A percentile compares a stretch with the other conserved stretches of the same genome.
Conservation (phyloP, 2,329 filamentous ascomycete genomes). For the Xylaria sp. region DNA sequence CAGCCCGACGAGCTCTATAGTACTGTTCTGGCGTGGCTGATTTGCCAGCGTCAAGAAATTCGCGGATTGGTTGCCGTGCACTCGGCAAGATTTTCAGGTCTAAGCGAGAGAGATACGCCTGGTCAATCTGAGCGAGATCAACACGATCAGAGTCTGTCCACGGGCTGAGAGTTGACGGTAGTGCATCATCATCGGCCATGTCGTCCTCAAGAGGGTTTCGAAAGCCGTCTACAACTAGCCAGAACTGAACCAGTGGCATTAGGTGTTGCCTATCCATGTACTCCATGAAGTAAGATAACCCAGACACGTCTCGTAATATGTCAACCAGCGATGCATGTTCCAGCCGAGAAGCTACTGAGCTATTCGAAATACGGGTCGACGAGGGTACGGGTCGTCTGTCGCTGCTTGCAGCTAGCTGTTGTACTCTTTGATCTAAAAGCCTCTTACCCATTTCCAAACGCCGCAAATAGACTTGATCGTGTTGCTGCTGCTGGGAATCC, state of each 20-base stretch:
- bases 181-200: slow-evolving; percentile 74
- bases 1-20: slow-evolving; percentile 80
- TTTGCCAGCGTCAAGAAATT: slow-evolving; percentile 82
- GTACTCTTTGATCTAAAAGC: slow-evolving; percentile 88
- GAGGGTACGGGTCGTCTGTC: slow-evolving; percentile 56
- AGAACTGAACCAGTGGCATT: slow-evolving; percentile 95
- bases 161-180: slow-evolving; percentile 69
- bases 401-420: slow-evolving; percentile 78
- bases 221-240: slow-evolving; percentile 97
- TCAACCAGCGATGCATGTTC: slow-evolving; percentile 83
- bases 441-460: slow-evolving; percentile 92
- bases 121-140: slow-evolving; percentile 91
- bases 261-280: slow-evolving; percentile 94
- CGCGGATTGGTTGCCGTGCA: slow-evolving; percentile 75
- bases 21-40: slow-evolving; percentile 84
- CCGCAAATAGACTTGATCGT: slow-evolving; percentile 87
- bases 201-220: slow-evolving; percentile 91
- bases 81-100: slow-evolving; percentile 81
- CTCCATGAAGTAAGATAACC: slow-evolving; percentile 98
- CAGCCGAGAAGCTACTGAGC: slow-evolving; percentile 67
- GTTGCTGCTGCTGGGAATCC: slow-evolving; percentile 79
- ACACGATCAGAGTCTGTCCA: slow-evolving; percentile 88
- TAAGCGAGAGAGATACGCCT: slow-evolving; percentile 84
- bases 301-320: slow-evolving; percentile 88
- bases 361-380: slow-evolving; percentile 47